These are phyloP conservation scores for Candida dubliniensis DNA, from an alignment of 1,139 yeast genomes.

Conservation along the genomic window DNA sequence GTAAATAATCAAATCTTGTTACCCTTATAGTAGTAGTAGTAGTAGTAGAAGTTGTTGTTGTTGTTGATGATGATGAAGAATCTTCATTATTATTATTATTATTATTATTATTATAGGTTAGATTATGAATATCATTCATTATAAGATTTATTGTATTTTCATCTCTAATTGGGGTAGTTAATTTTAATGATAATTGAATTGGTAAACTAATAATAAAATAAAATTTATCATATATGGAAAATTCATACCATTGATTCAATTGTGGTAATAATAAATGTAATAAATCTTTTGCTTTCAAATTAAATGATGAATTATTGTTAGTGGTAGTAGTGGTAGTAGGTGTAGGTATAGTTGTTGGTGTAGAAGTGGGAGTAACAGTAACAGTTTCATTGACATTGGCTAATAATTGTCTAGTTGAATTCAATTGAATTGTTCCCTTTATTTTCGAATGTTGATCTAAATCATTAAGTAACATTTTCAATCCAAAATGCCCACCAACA, in stretches of 20 bases:
- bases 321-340: not conserved
- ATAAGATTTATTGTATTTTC: slow-evolving; percentile 11
- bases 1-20: slow-evolving; percentile 14
- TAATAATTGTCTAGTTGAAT: slow-evolving; percentile 18
- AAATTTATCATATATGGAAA: slow-evolving; percentile 14
- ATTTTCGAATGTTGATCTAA: slow-evolving; percentile 29
- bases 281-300: not conserved
- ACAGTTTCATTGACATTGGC: slow-evolving; percentile 11
- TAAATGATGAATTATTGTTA: not conserved
- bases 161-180: slow-evolving; percentile 51
- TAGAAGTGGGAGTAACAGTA: not conserved
- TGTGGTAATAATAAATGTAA: slow-evolving; percentile 25
- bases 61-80: no score
- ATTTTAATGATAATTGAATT: slow-evolving; percentile 40
- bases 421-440: slow-evolving; percentile 12
- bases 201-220: slow-evolving; percentile 41
- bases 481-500: slow-evolving; percentile 31
- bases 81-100: no score
- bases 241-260: slow-evolving; percentile 12
- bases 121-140: slow-evolving; percentile 3
- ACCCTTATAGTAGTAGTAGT: no score
- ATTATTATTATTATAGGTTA: not conserved
- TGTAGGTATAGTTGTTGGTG: no score
- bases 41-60: no score
- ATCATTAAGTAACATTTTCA: slow-evolving; percentile 34